Evolutionary conservation across 2,329 filamentous ascomycete species (phyloP).

Genomic region (Chaetomiaceae sp.): DNA sequence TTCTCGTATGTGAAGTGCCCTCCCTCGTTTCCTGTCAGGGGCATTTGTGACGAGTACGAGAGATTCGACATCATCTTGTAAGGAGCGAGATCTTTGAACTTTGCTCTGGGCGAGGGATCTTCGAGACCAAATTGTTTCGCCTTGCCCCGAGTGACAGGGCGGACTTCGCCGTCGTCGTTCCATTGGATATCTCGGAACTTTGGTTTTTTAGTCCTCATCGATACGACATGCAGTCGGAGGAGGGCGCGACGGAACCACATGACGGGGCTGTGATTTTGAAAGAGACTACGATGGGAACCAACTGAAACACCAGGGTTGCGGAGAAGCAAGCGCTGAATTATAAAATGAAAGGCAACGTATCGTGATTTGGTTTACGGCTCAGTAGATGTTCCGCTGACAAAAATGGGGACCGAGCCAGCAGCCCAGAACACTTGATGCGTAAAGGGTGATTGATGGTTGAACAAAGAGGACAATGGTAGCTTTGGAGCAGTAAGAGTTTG

Average conservation of each 20-base stretch:
- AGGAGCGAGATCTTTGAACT: not conserved
- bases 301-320: too few relatives aligned
- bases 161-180: slow-evolving; percentile 7
- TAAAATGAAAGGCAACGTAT: too few relatives aligned
- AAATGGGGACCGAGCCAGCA: too few relatives aligned
- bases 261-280: not conserved
- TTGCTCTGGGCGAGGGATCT: not conserved
- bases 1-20: not conserved
- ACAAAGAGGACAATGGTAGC: not conserved
- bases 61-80: slow-evolving; percentile 5
- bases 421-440: too few relatives aligned
- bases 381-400: too few relatives aligned
- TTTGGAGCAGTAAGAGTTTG: not conserved
- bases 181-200: slow-evolving; percentile 2
- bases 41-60: slow-evolving; percentile 5
- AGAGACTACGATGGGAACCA: too few relatives aligned
- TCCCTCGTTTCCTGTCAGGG: not conserved
- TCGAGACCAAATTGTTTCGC: slow-evolving; percentile 11
- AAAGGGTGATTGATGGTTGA: too few relatives aligned
- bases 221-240: not conserved
- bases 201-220: not conserved
- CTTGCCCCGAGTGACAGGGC: slow-evolving; percentile 14
- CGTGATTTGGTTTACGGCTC: too few relatives aligned
- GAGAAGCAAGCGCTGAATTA: too few relatives aligned
- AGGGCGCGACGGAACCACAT: slow-evolving; percentile 9